Evolutionary conservation across 768 basidiomycete genomes (phyloP).

Genomic region (Auriscalpium orientale): DNA sequence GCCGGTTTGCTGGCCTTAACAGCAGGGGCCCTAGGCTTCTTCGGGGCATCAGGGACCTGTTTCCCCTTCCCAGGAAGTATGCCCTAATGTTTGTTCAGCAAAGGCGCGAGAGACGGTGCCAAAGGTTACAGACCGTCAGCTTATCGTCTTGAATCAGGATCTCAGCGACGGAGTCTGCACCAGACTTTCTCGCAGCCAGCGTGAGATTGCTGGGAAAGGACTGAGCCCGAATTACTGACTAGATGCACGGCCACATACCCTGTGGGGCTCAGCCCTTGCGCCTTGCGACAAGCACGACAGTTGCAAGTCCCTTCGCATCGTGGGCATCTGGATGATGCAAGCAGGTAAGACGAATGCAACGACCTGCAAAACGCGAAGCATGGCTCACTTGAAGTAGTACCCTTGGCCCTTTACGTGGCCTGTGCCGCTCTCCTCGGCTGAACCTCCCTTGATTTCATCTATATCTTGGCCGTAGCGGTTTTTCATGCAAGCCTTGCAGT

Average conservation of each 20-base stretch:
- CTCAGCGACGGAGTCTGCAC: conserved; percentile 31
- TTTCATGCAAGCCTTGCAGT: conserved; percentile 59
- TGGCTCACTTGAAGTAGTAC: conserved; percentile 47
- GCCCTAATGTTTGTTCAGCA: conserved; percentile 15
- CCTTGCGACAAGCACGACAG: conserved; percentile 58
- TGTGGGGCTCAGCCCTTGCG: conserved; percentile 49
- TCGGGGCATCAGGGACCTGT: conserved; percentile 11
- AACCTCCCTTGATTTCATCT: conserved; percentile 28
- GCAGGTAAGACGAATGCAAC: conserved; percentile 7
- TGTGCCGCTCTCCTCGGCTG: conserved; percentile 12
- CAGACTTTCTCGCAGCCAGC: conserved; percentile 29
- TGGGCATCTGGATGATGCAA: conserved; percentile 45
- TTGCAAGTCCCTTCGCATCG: conserved; percentile 61
- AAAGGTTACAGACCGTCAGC: conserved; percentile 21
- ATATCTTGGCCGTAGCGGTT: conserved; percentile 57
- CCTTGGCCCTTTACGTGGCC: conserved; percentile 24
- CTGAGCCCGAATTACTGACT: neutral
- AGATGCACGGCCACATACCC: conserved; percentile 37
- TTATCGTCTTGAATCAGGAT: conserved; percentile 27
- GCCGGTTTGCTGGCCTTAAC: neutral
- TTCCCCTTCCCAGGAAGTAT: conserved; percentile 21
- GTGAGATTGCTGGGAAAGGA: conserved; percentile 29
- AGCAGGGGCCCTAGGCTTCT: conserved; percentile 11
- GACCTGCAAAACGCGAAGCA: neutral
- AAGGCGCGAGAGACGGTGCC: neutral